Evolutionary conservation across 805 yeast genomes (phyloP).

Genomic region (Lipomyces sp.): DNA sequence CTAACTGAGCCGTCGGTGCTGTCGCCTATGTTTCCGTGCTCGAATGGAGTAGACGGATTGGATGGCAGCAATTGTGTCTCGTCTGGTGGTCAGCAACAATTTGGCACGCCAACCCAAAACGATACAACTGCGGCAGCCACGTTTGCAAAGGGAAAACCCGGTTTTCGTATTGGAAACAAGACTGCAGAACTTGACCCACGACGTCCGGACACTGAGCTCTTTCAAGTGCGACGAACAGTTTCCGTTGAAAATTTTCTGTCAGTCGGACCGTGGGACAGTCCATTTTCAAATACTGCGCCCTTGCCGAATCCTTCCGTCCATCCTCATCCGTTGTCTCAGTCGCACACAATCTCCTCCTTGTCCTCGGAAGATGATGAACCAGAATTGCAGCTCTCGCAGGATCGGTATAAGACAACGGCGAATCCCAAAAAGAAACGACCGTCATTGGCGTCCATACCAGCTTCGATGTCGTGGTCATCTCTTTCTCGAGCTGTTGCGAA

Average conservation of each 20-base stretch:
- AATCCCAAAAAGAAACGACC: constrained; percentile 30
- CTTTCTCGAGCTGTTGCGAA: constrained; percentile 21
- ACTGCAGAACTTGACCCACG: constrained; percentile 1
- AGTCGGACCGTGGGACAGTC: constrained; percentile 29
- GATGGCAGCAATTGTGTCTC: not conserved
- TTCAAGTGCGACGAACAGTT: constrained; percentile 40
- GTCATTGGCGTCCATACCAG: constrained; percentile 20
- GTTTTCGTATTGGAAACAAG: constrained; percentile 13
- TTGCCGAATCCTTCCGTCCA: constrained; percentile 37
- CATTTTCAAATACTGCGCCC: constrained; percentile 32
- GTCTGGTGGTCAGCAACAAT: not conserved
- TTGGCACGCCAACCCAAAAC: not conserved
- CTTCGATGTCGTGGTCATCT: constrained; percentile 25
- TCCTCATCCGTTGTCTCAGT: constrained; percentile 39
- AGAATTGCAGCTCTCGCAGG: constrained; percentile 10
- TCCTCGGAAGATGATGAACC: constrained; percentile 29
- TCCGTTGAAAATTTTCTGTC: constrained; percentile 35
- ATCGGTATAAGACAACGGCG: constrained; percentile 1
- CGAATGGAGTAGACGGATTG: not conserved
- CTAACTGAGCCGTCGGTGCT: not conserved
- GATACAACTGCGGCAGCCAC: not conserved
- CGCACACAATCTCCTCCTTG: constrained; percentile 29
- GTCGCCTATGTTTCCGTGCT: not conserved
- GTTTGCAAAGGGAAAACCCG: constrained; percentile 19
- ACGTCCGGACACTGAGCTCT: constrained; percentile 22